These are phyloP conservation scores for Coemansia furcata DNA, from an alignment of 192 early-diverging fungal genomes.

Conservation along the genomic window DNA sequence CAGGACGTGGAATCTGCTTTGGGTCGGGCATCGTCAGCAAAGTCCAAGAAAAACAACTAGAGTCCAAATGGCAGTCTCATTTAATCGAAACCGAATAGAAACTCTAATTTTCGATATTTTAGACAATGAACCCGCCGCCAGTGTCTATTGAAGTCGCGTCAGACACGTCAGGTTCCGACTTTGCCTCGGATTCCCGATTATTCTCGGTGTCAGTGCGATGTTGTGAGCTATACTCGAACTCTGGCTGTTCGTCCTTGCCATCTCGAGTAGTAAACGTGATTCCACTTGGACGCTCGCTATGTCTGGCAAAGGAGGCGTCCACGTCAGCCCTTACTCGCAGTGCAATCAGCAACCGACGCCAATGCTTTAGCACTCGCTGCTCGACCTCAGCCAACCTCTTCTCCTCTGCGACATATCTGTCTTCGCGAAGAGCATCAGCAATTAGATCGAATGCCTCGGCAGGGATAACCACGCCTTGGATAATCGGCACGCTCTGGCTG, in stretches of 20 bases:
- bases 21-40: constrained; percentile 16
- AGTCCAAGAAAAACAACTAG: constrained; percentile 3
- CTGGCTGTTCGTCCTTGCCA: background rate
- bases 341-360: constrained; percentile 33
- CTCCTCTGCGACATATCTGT: background rate
- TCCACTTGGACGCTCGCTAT: constrained; percentile 20
- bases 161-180: background rate
- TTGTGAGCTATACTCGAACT: background rate
- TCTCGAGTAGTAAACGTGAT: background rate
- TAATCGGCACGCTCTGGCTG: constrained; percentile 25
- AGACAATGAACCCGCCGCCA: constrained; percentile 14
- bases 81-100: background rate
- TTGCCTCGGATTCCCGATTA: background rate
- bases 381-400: constrained; percentile 4
- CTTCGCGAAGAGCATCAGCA: constrained; percentile 28
- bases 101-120: background rate
- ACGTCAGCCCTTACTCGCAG: constrained; percentile 46
- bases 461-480: constrained; percentile 38
- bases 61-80: background rate
- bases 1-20: constrained; percentile 49
- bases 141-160: constrained; percentile 7
- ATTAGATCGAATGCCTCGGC: constrained; percentile 15
- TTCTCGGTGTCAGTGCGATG: background rate
- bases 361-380: constrained; percentile 21
- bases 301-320: constrained; percentile 36